phyloP scores from a whole-genome alignment of 106 monocot genomes.

The Apostasia shenzhenica region DNA sequence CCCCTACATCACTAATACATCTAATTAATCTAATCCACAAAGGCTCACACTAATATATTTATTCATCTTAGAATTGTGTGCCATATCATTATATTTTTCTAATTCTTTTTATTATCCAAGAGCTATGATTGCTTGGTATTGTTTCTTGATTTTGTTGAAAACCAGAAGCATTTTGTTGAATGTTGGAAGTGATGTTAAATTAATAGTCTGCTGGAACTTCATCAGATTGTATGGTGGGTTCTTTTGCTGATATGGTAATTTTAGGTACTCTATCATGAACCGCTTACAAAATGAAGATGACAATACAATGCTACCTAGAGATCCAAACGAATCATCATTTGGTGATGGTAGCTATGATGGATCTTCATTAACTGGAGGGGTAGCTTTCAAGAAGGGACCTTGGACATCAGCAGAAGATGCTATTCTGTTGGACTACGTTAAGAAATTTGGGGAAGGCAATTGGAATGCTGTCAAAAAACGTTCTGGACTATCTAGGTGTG shows the following conservation, averaged over 20 bases:
- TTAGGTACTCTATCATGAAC: constrained; percentile 25
- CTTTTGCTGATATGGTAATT: neutral
- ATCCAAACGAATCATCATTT: constrained; percentile 21
- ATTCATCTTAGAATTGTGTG: too few relatives aligned
- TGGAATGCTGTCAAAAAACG: constrained; percentile 78
- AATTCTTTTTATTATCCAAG: too few relatives aligned
- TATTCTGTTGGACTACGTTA: constrained; percentile 57
- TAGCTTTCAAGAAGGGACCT: constrained; percentile 63
- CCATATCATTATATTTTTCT: too few relatives aligned
- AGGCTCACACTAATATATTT: too few relatives aligned
- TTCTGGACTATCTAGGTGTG: constrained; percentile 54
- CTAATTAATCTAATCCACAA: too few relatives aligned
- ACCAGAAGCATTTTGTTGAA: too few relatives aligned
- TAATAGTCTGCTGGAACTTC: too few relatives aligned
- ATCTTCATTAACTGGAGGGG: constrained; percentile 3
- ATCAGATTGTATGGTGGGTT: too few relatives aligned
- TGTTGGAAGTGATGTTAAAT: too few relatives aligned
- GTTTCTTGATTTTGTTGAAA: too few relatives aligned
- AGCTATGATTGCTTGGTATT: too few relatives aligned
- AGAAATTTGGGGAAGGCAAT: constrained; percentile 70
- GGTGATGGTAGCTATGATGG: constrained; percentile 25
- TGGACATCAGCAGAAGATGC: constrained; percentile 78
- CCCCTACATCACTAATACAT: too few relatives aligned
- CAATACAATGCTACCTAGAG: constrained; percentile 6
- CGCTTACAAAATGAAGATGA: constrained; percentile 12